Evolutionary conservation across 345 rosid genomes (phyloP).

Genomic region (Syzygium aqueum): DNA sequence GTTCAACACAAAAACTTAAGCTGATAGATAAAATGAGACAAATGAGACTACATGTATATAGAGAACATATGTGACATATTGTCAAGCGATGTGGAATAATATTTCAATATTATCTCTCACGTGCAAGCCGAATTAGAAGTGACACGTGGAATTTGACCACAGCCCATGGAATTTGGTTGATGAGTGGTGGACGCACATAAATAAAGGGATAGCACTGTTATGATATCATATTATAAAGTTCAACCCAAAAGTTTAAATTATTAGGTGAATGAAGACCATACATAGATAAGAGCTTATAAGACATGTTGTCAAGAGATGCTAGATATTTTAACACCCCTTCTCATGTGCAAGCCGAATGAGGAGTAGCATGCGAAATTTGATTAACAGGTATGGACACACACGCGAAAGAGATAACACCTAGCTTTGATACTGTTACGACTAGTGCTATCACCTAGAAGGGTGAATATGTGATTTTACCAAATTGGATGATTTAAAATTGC

Average conservation of each 20-base stretch:
- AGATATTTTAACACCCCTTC: neutral
- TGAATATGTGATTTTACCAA: too few relatives aligned
- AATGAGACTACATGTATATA: too few relatives aligned
- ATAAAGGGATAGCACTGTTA: neutral
- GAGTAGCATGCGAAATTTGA: neutral
- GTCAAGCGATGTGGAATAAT: neutral
- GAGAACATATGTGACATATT: neutral
- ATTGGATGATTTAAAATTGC: too few relatives aligned
- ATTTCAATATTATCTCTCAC: neutral
- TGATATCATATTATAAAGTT: neutral
- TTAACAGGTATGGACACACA: neutral
- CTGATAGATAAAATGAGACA: neutral
- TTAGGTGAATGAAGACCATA: neutral
- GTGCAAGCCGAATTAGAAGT: neutral
- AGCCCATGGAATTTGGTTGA: neutral
- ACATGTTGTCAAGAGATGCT: neutral
- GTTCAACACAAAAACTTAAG: neutral
- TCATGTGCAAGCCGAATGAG: neutral
- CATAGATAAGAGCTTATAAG: neutral
- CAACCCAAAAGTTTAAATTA: neutral
- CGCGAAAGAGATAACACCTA: rapidly evolving
- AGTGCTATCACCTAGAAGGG: too few relatives aligned
- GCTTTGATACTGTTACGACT: too few relatives aligned
- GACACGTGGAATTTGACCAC: neutral
- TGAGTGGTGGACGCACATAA: neutral